Evolutionary conservation across 805 yeast genomes (phyloP).

Genomic region (Saturnispora sanitii): DNA sequence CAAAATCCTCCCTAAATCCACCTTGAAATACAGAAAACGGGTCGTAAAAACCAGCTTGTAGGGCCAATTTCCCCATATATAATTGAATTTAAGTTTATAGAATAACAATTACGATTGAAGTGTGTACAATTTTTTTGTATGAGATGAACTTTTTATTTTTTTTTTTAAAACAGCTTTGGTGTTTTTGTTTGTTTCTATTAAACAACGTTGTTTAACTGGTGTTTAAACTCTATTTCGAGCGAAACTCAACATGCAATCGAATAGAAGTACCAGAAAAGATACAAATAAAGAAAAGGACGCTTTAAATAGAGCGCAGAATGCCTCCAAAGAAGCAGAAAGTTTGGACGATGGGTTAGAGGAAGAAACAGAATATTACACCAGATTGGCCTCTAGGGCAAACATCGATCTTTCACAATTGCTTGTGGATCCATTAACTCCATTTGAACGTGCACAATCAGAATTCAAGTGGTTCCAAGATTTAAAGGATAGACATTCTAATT

Average conservation of each 20-base stretch:
- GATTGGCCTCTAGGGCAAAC: conserved; percentile 24
- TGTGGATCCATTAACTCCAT: background rate
- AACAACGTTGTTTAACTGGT: no score
- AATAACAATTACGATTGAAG: background rate
- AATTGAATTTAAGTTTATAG: background rate
- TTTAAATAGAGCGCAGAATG: background rate
- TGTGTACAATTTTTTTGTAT: no score
- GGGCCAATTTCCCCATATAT: conserved; percentile 6
- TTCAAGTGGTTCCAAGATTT: conserved; percentile 14
- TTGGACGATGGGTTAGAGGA: conserved; percentile 6
- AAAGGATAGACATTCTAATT: conserved; percentile 26
- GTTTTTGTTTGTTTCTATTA: no score
- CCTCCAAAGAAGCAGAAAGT: background rate
- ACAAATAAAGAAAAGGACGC: no score
- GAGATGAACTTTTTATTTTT: no score
- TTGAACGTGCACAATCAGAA: conserved; percentile 1
- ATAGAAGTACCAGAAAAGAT: no score
- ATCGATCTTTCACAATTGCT: conserved; percentile 13
- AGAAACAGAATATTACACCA: conserved; percentile 20
- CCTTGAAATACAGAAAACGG: conserved; percentile 52
- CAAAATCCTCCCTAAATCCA: conserved; percentile 34
- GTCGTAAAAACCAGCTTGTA: conserved; percentile 55
- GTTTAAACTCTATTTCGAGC: no score
- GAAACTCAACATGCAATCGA: no score
- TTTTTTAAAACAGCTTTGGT: no score